Evolutionary conservation across 768 basidiomycete species (phyloP), one percentile per base, ranked within the genome.

Genomic region (Leucocoprinus sp.): DNA sequence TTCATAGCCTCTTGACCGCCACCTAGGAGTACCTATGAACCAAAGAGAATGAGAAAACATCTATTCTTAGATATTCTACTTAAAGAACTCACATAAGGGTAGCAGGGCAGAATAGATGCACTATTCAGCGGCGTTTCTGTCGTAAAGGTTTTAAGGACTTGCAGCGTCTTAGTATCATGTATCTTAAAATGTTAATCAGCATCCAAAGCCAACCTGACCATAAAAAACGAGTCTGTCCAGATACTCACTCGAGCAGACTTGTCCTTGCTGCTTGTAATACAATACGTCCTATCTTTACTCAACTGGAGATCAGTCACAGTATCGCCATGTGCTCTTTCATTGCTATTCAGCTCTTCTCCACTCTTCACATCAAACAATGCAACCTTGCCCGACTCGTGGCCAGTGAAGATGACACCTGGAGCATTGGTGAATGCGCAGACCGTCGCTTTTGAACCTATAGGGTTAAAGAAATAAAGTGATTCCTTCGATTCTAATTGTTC

Each of bases 1-100:
- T 70, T 82, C 91, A 92, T 95, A 3, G 96, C 96, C 60, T 96
- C 95, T 65, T 98, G 96, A 34, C 96, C 96, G 63, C 96, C 95
- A 35, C 96, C 96, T 18, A 96, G 71, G 24, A 98, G 76, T 34
- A 93, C 75, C 88, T 92, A 45, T 38, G 23, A n/a, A 39, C n/a
- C n/a, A 34, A 5, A 18, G 19, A 18, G 8, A 37, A 18, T 18
- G 8, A 5, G 12, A 37, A 19, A 18, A 18, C 15, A 18, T 4
- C 17, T 4, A 34, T 34, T 14, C 14, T 34, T 27, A 27, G 11
- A 27, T 27, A 27, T 27, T 11, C 11, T 11, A 11, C 26, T 27
- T 11, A 11, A 31, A n/a, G n/a, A 31, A 62, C 78, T 52, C 48
- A 88, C 89, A 58, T 93, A 97, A 39, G 93, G 95, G 55, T 81